These are phyloP conservation scores for Xerophyta viscosa DNA, from an alignment of 106 monocot genomes.

Conservation along the genomic window DNA sequence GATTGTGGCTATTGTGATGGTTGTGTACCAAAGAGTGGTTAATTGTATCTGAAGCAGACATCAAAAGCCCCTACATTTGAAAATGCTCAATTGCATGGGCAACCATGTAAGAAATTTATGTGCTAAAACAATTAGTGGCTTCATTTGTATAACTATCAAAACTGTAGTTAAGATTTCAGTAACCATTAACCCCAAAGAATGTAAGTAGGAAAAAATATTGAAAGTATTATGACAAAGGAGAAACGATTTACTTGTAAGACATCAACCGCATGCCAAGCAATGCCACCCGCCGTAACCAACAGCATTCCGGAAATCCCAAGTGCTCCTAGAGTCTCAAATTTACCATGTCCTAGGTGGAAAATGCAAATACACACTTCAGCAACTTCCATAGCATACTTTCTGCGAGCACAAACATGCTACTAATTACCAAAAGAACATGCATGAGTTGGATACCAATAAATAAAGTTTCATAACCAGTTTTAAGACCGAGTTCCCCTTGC, in stretches of 20 bases:
- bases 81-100: conserved; percentile 10
- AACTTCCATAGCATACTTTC: no score
- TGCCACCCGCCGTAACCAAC: conserved; percentile 80
- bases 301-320: conserved; percentile 95
- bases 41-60: conserved; percentile 43
- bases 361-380: no score
- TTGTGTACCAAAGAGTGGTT: conserved; percentile 25
- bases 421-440: no score
- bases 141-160: background rate
- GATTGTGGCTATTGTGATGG: conserved; percentile 38
- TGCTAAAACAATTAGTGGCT: background rate
- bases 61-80: conserved; percentile 61
- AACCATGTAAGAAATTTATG: background rate
- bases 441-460: no score
- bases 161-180: background rate
- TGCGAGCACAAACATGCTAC: no score
- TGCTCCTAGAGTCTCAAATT: conserved; percentile 89
- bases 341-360: conserved; percentile 72
- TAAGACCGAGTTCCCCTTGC: no score
- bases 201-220: background rate
- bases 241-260: conserved; percentile 52
- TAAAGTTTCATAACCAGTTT: no score
- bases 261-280: conserved; percentile 93
- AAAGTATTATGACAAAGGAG: background rate
- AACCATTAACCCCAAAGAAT: no score